phyloP scores from a whole-genome alignment of 2,329 filamentous ascomycete genomes.

The Polychaeton citri region DNA sequence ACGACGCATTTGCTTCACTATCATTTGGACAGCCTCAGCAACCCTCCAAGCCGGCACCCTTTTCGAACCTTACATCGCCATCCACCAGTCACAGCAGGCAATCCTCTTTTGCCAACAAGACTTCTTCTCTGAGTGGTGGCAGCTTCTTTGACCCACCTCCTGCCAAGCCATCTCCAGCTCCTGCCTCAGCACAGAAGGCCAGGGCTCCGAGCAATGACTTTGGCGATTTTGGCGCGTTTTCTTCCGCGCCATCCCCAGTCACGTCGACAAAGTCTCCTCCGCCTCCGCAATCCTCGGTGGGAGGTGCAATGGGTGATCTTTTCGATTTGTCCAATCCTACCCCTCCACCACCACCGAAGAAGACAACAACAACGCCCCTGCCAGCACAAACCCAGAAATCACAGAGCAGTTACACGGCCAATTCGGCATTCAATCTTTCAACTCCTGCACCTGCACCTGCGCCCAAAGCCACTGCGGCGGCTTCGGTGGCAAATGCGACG shows the following conservation, averaged over 20 bases:
- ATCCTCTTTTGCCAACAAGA: constrained; percentile 20
- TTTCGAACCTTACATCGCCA: constrained; percentile 48
- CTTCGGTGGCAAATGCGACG: constrained; percentile 15
- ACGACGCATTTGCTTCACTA: constrained; percentile 66
- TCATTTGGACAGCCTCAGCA: constrained; percentile 43
- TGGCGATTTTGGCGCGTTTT: constrained; percentile 41
- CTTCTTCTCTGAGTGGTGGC: constrained; percentile 49
- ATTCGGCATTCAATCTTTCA: constrained; percentile 75
- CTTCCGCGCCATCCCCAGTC: constrained; percentile 41
- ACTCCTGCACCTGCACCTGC: constrained; percentile 26
- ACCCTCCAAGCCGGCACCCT: constrained; percentile 45
- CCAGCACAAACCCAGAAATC: constrained; percentile 17
- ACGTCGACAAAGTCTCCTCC: constrained; percentile 30
- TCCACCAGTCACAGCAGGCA: constrained; percentile 32
- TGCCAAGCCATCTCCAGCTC: constrained; percentile 18
- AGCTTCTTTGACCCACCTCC: constrained; percentile 68
- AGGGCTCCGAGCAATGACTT: constrained; percentile 40
- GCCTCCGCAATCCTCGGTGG: constrained; percentile 33
- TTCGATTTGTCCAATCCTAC: constrained; percentile 55
- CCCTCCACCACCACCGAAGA: constrained; percentile 23
- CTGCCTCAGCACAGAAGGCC: constrained; percentile 19
- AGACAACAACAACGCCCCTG: constrained; percentile 18
- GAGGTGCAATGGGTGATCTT: constrained; percentile 49
- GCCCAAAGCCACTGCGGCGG: constrained; percentile 19
- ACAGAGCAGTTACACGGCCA: constrained; percentile 27